These are phyloP conservation scores for Trichoderma afroharzianum DNA, from an alignment of 2,329 filamentous ascomycete species.

Conservation along the genomic window DNA sequence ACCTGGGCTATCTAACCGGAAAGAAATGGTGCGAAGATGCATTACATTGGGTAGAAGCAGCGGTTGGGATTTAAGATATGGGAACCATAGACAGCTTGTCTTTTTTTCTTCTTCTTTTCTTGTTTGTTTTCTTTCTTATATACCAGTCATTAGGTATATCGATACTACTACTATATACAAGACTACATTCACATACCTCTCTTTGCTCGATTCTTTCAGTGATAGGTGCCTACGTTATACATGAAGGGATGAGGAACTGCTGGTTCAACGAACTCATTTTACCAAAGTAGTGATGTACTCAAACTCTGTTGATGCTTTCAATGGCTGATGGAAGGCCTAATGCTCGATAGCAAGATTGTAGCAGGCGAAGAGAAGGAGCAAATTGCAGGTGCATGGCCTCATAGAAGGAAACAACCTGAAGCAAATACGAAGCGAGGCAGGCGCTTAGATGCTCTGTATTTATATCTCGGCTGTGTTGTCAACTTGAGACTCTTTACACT, in stretches of 20 bases:
- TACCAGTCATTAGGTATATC: neutral
- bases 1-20: neutral
- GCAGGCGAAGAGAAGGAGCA: neutral
- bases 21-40: neutral
- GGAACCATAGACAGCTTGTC: neutral
- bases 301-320: neutral
- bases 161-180: neutral
- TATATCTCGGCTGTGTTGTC: neutral
- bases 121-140: neutral
- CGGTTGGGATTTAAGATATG: neutral
- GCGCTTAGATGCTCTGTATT: neutral
- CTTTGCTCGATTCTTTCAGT: neutral
- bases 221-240: too few species aligned
- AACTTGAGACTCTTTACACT: neutral
- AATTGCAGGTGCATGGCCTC: neutral
- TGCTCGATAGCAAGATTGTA: neutral
- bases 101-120: neutral
- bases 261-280: neutral
- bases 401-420: neutral
- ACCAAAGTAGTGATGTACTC: neutral
- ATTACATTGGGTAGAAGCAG: conserved; percentile 5
- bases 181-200: neutral
- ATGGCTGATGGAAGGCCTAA: neutral
- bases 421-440: too few species aligned
- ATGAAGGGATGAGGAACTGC: too few species aligned